These are phyloP conservation scores for Penicillium longicatenatum DNA, from an alignment of 495 filamentous ascomycete genomes.

Conservation along the genomic window DNA sequence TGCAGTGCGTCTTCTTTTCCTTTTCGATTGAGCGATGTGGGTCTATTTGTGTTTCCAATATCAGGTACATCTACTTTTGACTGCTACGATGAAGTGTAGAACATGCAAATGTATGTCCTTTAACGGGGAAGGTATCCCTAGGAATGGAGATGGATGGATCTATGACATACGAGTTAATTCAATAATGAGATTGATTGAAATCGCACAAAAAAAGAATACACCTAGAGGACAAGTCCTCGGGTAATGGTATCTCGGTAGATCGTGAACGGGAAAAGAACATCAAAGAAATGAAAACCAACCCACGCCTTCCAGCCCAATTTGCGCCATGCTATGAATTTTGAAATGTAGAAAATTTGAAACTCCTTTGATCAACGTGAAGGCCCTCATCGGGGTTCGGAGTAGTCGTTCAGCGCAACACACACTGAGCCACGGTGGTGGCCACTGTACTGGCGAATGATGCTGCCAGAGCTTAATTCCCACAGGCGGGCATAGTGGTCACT, in stretches of 20 bases:
- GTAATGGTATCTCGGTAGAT: background rate
- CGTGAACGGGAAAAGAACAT: background rate
- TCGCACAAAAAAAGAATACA: background rate
- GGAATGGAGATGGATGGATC: too few relatives aligned
- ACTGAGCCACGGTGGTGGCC: conserved; percentile 95
- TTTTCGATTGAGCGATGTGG: conserved; percentile 11
- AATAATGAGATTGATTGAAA: background rate
- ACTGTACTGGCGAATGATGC: conserved; percentile 96
- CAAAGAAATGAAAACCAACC: background rate
- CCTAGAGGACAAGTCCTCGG: background rate
- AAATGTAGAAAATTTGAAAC: background rate
- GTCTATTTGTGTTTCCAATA: conserved; percentile 1
- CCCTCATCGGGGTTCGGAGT: conserved; percentile 67
- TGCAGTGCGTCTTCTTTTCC: conserved; percentile 3
- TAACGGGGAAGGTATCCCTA: too few relatives aligned
- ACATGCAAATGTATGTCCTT: too few relatives aligned
- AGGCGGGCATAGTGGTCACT: conserved; percentile 96
- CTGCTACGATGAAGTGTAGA: background rate
- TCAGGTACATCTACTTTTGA: background rate
- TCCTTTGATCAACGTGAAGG: background rate
- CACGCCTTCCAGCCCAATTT: background rate
- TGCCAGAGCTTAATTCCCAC: conserved; percentile 85
- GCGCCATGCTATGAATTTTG: conserved; percentile 22
- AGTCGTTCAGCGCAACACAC: conserved; percentile 96
- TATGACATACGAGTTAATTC: background rate